Conservation (phyloP, 1,139 yeast species). For the Suhomyces guaymorum region DNA sequence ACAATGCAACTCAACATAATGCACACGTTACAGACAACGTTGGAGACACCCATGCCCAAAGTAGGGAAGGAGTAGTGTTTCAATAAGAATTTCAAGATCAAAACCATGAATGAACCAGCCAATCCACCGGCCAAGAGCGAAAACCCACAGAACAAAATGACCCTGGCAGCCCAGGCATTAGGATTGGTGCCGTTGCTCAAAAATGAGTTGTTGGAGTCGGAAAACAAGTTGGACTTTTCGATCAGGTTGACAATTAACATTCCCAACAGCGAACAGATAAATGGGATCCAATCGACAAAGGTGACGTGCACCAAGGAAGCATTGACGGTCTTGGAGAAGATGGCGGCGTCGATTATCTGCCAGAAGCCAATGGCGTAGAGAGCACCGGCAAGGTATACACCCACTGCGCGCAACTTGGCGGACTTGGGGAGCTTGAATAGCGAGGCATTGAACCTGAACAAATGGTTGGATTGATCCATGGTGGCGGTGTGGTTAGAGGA, state of each 20-base stretch:
- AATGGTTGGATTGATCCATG: conserved; percentile 38
- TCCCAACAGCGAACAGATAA: conserved; percentile 83
- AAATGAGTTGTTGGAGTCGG: conserved; percentile 51
- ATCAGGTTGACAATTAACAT: conserved; percentile 90
- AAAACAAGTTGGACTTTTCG: conserved; percentile 76
- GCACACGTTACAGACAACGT: conserved; percentile 76
- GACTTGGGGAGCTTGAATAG: conserved; percentile 65
- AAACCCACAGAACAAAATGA: conserved; percentile 86
- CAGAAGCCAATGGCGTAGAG: conserved; percentile 87
- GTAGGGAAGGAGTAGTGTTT: conserved; percentile 84
- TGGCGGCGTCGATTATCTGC: conserved; percentile 84
- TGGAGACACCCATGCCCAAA: conserved; percentile 90
- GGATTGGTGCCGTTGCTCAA: conserved; percentile 49
- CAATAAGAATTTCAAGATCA: conserved; percentile 79
- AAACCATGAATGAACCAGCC: conserved; percentile 87
- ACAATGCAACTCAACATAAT: conserved; percentile 86
- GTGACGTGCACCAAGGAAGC: conserved; percentile 86
- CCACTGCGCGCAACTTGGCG: conserved; percentile 67
- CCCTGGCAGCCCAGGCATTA: conserved; percentile 92
- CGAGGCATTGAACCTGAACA: conserved; percentile 53
- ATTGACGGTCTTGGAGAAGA: conserved; percentile 81
- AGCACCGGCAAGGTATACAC: conserved; percentile 76
- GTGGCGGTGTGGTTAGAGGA: conserved; percentile 3
- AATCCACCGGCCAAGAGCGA: conserved; percentile 91
- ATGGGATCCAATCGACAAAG: conserved; percentile 94